phyloP scores from a whole-genome alignment of 176 grass and related monocot genomes.

The Cenchrus purpureus region DNA sequence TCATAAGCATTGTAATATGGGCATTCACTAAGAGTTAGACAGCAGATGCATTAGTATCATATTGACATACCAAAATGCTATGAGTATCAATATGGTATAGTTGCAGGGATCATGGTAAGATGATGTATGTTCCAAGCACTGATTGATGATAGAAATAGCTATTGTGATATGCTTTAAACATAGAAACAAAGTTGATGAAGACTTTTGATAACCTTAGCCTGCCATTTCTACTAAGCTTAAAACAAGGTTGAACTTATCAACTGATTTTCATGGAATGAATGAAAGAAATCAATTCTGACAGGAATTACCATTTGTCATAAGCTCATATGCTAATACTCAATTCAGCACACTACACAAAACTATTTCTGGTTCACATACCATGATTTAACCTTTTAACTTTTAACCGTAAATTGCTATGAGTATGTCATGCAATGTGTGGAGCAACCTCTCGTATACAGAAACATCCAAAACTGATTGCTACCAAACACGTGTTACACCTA shows the following conservation, averaged over 20 bases:
- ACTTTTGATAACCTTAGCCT: not conserved
- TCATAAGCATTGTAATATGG: no score
- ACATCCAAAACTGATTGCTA: not conserved
- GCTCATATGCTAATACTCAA: not conserved
- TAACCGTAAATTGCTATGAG: not conserved
- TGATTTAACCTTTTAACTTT: not conserved
- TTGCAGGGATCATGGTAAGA: no score
- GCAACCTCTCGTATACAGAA: not conserved
- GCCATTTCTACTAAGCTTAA: not conserved
- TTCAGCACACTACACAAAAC: not conserved
- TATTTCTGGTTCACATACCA: not conserved
- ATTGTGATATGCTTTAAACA: no score
- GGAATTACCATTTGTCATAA: not conserved
- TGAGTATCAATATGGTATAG: no score
- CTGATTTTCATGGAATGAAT: not conserved
- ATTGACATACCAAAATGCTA: no score
- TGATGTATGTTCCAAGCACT: no score
- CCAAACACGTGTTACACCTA: not conserved
- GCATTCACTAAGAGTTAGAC: no score
- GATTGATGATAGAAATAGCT: no score
- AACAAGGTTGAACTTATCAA: not conserved
- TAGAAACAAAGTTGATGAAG: no score
- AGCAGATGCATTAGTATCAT: no score
- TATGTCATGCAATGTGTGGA: not conserved
- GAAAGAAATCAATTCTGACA: not conserved